A percentile compares a stretch with the other conserved stretches of the same genome.
These are phyloP conservation scores for Russula foetens DNA, from an alignment of 768 basidiomycete species.

Conservation along the genomic window DNA sequence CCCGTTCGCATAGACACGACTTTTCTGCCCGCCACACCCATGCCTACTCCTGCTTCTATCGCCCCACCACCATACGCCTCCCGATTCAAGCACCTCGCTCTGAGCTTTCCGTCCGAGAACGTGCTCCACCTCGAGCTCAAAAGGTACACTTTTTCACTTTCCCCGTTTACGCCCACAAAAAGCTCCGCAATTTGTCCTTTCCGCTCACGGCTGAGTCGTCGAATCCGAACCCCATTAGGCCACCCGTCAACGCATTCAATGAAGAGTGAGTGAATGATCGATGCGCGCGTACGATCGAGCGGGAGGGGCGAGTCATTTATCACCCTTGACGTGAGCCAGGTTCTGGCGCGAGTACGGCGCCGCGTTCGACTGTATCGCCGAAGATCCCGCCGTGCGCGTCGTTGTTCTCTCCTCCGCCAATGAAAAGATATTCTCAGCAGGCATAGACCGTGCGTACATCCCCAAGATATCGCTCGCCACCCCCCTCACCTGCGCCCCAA, in stretches of 20 bases:
- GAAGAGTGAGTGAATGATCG: conserved; percentile 9
- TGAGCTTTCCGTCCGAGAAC: conserved; percentile 15
- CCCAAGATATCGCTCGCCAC: neutral
- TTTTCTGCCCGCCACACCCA: neutral
- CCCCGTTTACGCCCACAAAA: too few species aligned
- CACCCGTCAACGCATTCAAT: conserved; percentile 16
- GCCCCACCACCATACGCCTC: conserved; percentile 15
- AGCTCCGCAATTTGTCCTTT: neutral
- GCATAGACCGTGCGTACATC: conserved; percentile 59
- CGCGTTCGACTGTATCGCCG: conserved; percentile 48
- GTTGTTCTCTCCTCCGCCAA: conserved; percentile 65
- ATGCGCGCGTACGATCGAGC: neutral
- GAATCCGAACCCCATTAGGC: neutral
- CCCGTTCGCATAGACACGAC: too few species aligned
- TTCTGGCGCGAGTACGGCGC: conserved; percentile 66
- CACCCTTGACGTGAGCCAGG: conserved; percentile 29
- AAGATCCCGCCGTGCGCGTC: conserved; percentile 52
- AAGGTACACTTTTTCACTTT: conserved; percentile 1
- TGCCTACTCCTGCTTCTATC: neutral
- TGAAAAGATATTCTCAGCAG: conserved; percentile 74
- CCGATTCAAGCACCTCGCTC: conserved; percentile 10
- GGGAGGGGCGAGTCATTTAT: too few species aligned
- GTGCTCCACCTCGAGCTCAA: conserved; percentile 17
- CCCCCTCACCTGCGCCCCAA: too few species aligned
- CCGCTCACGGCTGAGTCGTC: neutral